Evolutionary conservation across 1,284 basidiomycete genomes (phyloP).

Genomic region (Trametes pubescens): DNA sequence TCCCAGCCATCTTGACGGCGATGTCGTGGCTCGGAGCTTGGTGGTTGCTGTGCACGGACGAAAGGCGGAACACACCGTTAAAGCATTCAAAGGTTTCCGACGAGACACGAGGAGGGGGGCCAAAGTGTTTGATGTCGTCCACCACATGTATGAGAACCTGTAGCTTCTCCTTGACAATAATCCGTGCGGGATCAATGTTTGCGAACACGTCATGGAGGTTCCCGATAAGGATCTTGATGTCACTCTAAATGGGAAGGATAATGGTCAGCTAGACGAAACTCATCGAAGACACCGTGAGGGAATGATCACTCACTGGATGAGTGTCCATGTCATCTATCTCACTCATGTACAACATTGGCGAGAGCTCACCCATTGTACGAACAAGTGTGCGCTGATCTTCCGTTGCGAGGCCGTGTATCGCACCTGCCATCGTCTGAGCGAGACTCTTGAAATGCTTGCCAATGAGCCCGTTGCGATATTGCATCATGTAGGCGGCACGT

Average conservation of each 20-base stretch:
- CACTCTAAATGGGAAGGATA: conserved; percentile 39
- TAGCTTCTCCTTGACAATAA: conserved; percentile 46
- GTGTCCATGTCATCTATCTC: neutral
- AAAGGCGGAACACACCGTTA: conserved; percentile 48
- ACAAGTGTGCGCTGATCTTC: too few relatives aligned
- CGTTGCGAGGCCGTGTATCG: neutral
- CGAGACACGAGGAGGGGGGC: conserved; percentile 40
- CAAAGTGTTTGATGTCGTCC: conserved; percentile 44
- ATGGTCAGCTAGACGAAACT: too few relatives aligned
- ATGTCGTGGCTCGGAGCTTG: conserved; percentile 50
- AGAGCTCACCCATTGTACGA: neutral
- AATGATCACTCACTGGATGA: too few relatives aligned
- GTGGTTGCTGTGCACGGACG: conserved; percentile 46
- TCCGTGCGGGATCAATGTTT: conserved; percentile 39
- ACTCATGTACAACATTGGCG: neutral
- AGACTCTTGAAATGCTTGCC: conserved; percentile 34
- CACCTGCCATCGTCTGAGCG: neutral
- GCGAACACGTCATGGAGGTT: conserved; percentile 45
- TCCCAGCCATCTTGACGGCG: conserved; percentile 39
- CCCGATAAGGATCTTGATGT: conserved; percentile 40
- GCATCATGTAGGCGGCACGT: conserved; percentile 31
- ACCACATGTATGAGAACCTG: conserved; percentile 46
- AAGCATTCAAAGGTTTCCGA: conserved; percentile 50
- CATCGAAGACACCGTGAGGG: too few relatives aligned
- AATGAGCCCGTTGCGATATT: conserved; percentile 31